Conservation (phyloP, 2,329 filamentous ascomycete species). For the Colletotrichum brevisporum region DNA sequence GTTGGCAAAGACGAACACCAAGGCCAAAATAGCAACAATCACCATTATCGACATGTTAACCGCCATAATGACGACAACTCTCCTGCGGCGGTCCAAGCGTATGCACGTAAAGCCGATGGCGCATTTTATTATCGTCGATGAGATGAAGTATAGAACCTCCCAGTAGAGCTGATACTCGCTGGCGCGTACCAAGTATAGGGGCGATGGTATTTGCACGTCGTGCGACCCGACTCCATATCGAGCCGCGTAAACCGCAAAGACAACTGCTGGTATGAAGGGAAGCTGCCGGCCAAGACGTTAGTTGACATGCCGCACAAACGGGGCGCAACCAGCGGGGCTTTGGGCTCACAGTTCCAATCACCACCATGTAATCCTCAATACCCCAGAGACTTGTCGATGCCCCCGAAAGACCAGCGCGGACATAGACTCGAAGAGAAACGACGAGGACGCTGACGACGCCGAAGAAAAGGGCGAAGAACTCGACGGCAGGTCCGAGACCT, state of each 20-base stretch:
- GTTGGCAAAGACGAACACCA: constrained; percentile 43
- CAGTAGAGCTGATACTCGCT: constrained; percentile 25
- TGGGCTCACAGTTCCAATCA: constrained; percentile 1
- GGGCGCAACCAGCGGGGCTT: not conserved
- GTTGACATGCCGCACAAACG: not conserved
- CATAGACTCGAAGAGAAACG: constrained; percentile 10
- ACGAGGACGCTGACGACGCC: constrained; percentile 11
- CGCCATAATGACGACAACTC: constrained; percentile 34
- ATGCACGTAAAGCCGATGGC: constrained; percentile 44
- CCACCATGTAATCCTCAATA: not conserved
- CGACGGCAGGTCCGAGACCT: constrained; percentile 15
- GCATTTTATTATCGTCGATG: constrained; percentile 43
- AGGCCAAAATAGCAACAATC: constrained; percentile 29
- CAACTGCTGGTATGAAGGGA: constrained; percentile 25
- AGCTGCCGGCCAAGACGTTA: not conserved
- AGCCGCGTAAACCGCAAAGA: constrained; percentile 15
- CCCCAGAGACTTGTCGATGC: constrained; percentile 22
- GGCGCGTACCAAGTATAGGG: constrained; percentile 19
- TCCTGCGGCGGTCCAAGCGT: constrained; percentile 36
- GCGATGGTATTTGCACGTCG: constrained; percentile 18
- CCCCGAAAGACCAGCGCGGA: constrained; percentile 26
- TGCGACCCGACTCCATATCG: constrained; percentile 20
- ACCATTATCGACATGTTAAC: constrained; percentile 40
- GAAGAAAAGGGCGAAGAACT: constrained; percentile 14
- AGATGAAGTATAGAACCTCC: constrained; percentile 42